Evolutionary conservation across 495 filamentous ascomycete genomes (phyloP).

Genomic region (Xylaria flabelliformis): DNA sequence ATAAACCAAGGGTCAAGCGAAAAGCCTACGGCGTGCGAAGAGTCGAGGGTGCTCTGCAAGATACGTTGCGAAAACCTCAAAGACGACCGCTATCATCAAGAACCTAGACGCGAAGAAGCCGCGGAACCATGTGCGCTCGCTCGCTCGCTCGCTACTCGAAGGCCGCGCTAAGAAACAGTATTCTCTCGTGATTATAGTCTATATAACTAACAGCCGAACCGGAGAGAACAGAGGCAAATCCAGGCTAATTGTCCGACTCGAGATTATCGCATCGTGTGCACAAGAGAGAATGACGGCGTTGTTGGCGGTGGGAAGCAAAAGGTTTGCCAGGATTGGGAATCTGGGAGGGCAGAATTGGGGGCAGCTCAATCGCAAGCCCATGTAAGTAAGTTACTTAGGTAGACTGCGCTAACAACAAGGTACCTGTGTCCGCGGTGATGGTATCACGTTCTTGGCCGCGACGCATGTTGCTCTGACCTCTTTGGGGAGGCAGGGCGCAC

Average conservation of each 20-base stretch:
- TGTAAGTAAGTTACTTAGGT: not conserved
- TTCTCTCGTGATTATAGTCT: not conserved
- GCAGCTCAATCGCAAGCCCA: not conserved
- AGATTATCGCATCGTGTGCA: slow-evolving; percentile 22
- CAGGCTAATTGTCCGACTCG: slow-evolving; percentile 7
- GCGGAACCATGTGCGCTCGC: slow-evolving; percentile 10
- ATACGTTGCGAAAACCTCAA: slow-evolving; percentile 14
- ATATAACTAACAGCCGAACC: slow-evolving; percentile 6
- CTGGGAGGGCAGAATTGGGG: slow-evolving; percentile 14
- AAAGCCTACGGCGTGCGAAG: not conserved
- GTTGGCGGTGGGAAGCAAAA: slow-evolving; percentile 16
- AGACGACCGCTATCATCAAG: slow-evolving; percentile 7
- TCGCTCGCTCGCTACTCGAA: not conserved
- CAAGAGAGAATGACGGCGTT: slow-evolving; percentile 9
- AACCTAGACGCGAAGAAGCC: slow-evolving; percentile 6
- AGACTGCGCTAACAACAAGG: slow-evolving; percentile 6
- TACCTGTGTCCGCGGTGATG: slow-evolving; percentile 7
- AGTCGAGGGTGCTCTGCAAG: not conserved
- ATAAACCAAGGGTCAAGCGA: slow-evolving; percentile 16
- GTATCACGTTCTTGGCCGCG: slow-evolving; percentile 19
- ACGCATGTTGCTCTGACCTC: slow-evolving; percentile 18
- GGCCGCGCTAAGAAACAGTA: slow-evolving; percentile 5
- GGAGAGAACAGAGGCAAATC: slow-evolving; percentile 5
- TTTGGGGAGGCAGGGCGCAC: slow-evolving; percentile 17
- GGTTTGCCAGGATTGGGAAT: slow-evolving; percentile 18